phyloP scores from a whole-genome alignment of 2,329 filamentous ascomycete species.

The Penicillium sp. region DNA sequence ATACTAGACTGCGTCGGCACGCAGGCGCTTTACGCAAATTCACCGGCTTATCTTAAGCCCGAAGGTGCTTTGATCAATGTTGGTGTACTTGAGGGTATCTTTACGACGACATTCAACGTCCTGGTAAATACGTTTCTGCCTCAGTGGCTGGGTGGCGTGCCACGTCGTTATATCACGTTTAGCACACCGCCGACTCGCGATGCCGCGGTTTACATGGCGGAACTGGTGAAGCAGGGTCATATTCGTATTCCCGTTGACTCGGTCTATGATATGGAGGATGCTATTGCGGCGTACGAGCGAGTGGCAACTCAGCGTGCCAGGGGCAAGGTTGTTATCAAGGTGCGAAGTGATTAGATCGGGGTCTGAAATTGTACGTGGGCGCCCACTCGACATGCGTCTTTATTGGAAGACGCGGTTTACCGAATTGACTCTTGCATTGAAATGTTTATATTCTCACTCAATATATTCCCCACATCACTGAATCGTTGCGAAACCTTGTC shows the following conservation, averaged over 20 bases:
- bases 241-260: slow-evolving; percentile 11
- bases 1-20: slow-evolving; percentile 17
- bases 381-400: not conserved
- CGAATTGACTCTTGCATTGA: not conserved
- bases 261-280: slow-evolving; percentile 11
- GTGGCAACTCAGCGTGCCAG: slow-evolving; percentile 10
- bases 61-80: slow-evolving; percentile 11
- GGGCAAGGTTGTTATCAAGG: slow-evolving; percentile 13
- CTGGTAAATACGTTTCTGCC: slow-evolving; percentile 7
- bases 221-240: slow-evolving; percentile 6
- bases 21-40: slow-evolving; percentile 15
- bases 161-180: slow-evolving; percentile 11
- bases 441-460: not conserved
- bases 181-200: slow-evolving; percentile 8
- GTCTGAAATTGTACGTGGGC: not conserved
- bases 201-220: slow-evolving; percentile 6
- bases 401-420: not conserved
- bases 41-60: slow-evolving; percentile 11
- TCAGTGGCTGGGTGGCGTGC: slow-evolving; percentile 11
- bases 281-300: slow-evolving; percentile 7
- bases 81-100: not conserved
- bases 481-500: not conserved
- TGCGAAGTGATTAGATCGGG: not conserved
- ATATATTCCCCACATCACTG: too few species aligned
- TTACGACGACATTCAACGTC: not conserved